Percentiles rank a stretch among this genome's conserved stretches.
phyloP scores from a whole-genome alignment of 2,329 filamentous ascomycete genomes.

The Sporothrix brunneoviolacea region DNA sequence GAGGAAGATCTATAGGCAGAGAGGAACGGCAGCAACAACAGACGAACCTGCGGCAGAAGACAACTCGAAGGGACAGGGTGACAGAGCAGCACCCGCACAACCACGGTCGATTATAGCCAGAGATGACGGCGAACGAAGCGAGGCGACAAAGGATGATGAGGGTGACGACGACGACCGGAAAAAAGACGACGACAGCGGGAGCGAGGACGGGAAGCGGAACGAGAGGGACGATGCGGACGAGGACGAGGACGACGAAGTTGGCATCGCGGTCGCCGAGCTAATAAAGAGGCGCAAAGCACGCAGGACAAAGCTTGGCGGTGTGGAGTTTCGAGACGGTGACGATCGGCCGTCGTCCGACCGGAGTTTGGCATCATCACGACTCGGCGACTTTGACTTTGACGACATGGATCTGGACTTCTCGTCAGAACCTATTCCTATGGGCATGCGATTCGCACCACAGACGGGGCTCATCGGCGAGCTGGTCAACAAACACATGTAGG shows the following conservation, averaged over 20 bases:
- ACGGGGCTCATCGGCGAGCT: constrained; percentile 60
- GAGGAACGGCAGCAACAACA: constrained; percentile 20
- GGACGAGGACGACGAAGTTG: constrained; percentile 11
- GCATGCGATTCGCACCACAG: constrained; percentile 60
- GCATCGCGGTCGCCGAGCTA: constrained; percentile 42
- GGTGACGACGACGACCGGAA: constrained; percentile 12
- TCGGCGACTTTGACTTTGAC: constrained; percentile 14
- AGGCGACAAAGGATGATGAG: constrained; percentile 1
- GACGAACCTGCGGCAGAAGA: neutral
- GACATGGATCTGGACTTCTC: constrained; percentile 6
- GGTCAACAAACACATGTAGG: constrained; percentile 72
- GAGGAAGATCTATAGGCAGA: constrained; percentile 52
- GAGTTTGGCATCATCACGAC: neutral
- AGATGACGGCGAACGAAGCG: neutral
- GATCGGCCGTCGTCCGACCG: neutral
- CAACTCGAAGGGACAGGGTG: neutral
- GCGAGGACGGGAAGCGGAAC: constrained; percentile 13
- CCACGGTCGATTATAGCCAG: neutral
- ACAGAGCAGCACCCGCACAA: neutral
- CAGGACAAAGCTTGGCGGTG: constrained; percentile 45
- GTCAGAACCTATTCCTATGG: constrained; percentile 10
- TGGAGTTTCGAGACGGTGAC: constrained; percentile 43
- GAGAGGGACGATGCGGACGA: constrained; percentile 11
- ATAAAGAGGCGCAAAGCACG: constrained; percentile 47
- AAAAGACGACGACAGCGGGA: constrained; percentile 12